Evolutionary conservation across 1,284 basidiomycete species (phyloP), one percentile per base, ranked within the genome.

Genomic region (Trichosporon sp.): DNA sequence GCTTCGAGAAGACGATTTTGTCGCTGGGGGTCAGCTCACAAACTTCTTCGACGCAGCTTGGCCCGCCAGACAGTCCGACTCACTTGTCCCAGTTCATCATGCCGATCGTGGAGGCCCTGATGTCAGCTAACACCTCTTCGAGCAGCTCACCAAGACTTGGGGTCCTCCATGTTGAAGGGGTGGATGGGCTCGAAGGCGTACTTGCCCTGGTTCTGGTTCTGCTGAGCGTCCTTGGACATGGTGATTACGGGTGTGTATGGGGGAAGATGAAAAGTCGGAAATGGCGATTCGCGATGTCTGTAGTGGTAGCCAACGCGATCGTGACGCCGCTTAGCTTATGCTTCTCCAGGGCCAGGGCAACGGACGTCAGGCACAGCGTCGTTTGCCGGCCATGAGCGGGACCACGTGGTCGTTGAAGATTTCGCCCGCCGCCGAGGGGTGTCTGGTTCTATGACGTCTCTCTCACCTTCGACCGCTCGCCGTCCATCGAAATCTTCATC

Each of bases 1-100:
- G 77, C 74, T 84, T 84, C 66, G 82, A 82, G 76, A 84, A 84
- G 68, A 83, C 80, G 61, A 83, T 83, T 78, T 83, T 83, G 76
- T 83, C 81, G 67, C 81, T 83, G 70, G 2, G 1, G 11, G 63
- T 72, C 43, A 76, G 72, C 70, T 16, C 26, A 26, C 26, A 26
- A 26, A 26, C 26, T 26, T 26, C 26, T 26, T 1, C 26, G 26
- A 26, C 26, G 26, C 26, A 26, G 26, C 26, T 26, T 26, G 26
- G 26, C 26, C 26, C 26, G 26, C 26, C 26, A 26, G 26, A 37
- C 35, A 5, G 35, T 37, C 35, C 6, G 21, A 70, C 80, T 70
- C 66, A 83, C 81, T 76, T 81, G 77, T 84, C 83, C 83, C 83
- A 84, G 74, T 84, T 71, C 76, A 84, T 75, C 75, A 79, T 79